phyloP scores from a whole-genome alignment of 2,329 filamentous ascomycete species.

The Aspergillus fumigatiaffinis region DNA sequence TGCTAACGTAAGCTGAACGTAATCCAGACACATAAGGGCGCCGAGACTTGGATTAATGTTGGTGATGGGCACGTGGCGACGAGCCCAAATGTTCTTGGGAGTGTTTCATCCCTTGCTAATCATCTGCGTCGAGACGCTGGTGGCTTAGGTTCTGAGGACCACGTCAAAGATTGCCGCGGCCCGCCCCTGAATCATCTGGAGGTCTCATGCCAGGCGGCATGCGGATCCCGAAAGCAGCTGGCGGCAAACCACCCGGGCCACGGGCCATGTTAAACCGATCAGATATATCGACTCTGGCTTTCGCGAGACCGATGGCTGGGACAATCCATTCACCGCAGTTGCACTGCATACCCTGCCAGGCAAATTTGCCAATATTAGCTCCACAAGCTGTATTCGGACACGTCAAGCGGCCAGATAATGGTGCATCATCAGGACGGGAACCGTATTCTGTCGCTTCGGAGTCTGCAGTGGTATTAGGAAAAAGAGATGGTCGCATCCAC shows the following conservation, averaged over 20 bases:
- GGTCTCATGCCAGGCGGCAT: constrained; percentile 36
- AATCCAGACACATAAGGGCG: background rate
- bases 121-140: background rate
- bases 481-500: constrained; percentile 88
- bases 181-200: constrained; percentile 13
- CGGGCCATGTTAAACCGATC: constrained; percentile 20
- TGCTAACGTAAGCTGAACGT: background rate
- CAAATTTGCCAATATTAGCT: constrained; percentile 83
- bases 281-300: constrained; percentile 76
- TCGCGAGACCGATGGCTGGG: constrained; percentile 82
- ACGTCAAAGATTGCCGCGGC: constrained; percentile 12
- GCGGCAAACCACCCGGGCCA: constrained; percentile 16
- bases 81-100: background rate
- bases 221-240: constrained; percentile 34
- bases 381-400: constrained; percentile 78
- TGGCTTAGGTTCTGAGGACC: background rate
- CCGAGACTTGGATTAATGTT: background rate
- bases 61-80: background rate
- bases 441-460: constrained; percentile 14
- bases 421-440: constrained; percentile 58
- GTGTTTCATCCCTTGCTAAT: background rate
- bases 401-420: constrained; percentile 75
- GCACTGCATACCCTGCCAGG: constrained; percentile 93
- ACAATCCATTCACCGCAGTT: constrained; percentile 88
- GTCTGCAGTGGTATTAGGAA: constrained; percentile 24